Base-by-base conservation (phyloP, 306 rosid genomes). In the Pterocarpus macrocarpus region DNA sequence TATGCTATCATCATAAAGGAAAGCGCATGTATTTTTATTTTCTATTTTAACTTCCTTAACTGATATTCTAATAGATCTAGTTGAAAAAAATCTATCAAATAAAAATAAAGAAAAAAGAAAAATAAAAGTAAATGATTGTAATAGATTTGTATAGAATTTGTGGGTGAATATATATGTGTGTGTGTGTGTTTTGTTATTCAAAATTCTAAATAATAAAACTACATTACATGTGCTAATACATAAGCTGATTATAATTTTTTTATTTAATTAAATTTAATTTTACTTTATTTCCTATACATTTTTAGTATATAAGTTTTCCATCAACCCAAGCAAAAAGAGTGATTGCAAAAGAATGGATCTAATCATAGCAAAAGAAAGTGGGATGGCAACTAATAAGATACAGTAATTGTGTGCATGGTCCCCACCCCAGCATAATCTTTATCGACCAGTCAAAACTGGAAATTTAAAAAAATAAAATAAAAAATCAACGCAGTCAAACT, bases 401-500 rank as follows among this genome's bases (percentile, higher is more conserved):
- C 87, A 88, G 80, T 83, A 76, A 81, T 71, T 64, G 78, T 73
- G 87, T 65, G 43, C 17, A 2, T 70, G 87, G 92, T 56, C 87
- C 92, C 93, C 79, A 58, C 16, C 30, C 10, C 0, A 30, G 39
- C 63, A 64, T 43, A 38, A 50, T 55, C 75, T 78, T 69, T 33
- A 56, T 63, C 76, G 70, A 69, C 69, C 89, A 85, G 95, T 90
- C 95, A 90, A 86, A 90, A 87, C 59, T 52, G 63, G 39, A 64
- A 50, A 6, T 38, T 36, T 11, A 55, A 22, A 36, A 72, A n/a
- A 15, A 72, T 2, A 15, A 43, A 34, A 50, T 38, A 53, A 47
- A 1, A 47, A 47, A 50, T 50, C 74, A 53, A 67, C 77, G 77
- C 90, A 82, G 92, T 93, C 95, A 91, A 87, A 93, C 90, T 88